Conservation (phyloP, 148 eudicot species). For the Polygonum aviculare region DNA sequence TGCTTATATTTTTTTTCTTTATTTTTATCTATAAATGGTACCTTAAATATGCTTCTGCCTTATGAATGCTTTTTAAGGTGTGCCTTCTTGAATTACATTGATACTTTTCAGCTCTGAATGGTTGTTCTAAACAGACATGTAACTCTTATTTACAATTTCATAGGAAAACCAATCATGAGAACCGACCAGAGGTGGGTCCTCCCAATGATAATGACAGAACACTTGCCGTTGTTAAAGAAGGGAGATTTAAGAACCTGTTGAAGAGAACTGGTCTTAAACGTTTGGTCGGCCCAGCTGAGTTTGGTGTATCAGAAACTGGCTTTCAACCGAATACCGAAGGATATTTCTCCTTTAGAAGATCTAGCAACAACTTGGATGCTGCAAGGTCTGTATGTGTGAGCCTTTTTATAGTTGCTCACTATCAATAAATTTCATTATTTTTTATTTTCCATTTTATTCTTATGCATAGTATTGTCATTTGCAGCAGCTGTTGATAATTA, state of each 20-base stretch:
- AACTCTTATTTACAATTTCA: background rate
- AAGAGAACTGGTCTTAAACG: constrained; percentile 57
- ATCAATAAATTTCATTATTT: background rate
- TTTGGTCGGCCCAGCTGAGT: constrained; percentile 45
- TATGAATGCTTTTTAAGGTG: background rate
- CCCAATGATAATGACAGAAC: constrained; percentile 32
- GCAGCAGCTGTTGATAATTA: background rate
- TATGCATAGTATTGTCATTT: background rate
- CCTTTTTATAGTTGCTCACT: background rate
- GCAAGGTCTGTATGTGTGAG: constrained; percentile 53
- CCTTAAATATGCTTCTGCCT: background rate
- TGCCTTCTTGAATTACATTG: background rate
- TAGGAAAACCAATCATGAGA: constrained; percentile 42
- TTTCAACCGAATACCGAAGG: constrained; percentile 30
- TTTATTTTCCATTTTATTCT: background rate
- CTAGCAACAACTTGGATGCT: constrained; percentile 41
- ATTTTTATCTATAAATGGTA: background rate
- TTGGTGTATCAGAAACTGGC: constrained; percentile 28
- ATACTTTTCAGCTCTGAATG: background rate
- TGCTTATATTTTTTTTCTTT: background rate
- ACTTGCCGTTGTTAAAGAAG: constrained; percentile 40
- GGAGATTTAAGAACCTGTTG: constrained; percentile 55
- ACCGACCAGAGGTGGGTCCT: constrained; percentile 26
- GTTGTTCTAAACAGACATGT: background rate
- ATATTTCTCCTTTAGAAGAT: constrained; percentile 20